Base-by-base conservation (phyloP, 2,329 filamentous ascomycete genomes). In the Orbilia ellipsospora region DNA sequence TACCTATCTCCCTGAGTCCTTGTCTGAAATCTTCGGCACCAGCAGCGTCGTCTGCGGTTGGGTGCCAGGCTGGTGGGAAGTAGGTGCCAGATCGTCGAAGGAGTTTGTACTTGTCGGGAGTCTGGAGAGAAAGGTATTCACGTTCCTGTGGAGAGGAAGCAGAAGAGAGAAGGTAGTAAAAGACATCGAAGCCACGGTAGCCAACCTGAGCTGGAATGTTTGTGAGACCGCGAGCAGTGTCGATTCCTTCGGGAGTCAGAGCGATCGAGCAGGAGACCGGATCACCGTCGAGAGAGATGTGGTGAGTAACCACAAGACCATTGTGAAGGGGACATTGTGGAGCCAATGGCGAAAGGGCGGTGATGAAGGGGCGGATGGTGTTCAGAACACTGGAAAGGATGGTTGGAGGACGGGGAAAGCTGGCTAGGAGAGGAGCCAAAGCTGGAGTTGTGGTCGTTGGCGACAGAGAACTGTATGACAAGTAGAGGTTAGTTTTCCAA, bases 151-250 rank as follows among this genome's bases (percentile, higher is more conserved):
- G 89, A 0, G 92, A 95, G 0, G 95, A 96, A 0, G 92, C 91
- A n/a, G 92, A 93, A 0, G 94, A 96, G 50, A 98, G 86, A 0
- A 99, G 88, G 80, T 97, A 98, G 84, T 99, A 98, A 81, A 99
- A 98, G 59, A 96, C 95, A 81, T 99, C 94, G 79, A 99, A 99
- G 2, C 94, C 95, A 77, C 95, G 90, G 82, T 93, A 93, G 12
- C 95, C 95, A 5, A 89, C 81, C 80, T 97, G 89, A 0, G 89
- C 83, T 0, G 95, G 92, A 15, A 99, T 88, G 68, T 91, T 89
- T 15, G 97, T 85, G 10, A 99, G 85, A 50, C 94, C 95, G 77
- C 89, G 89, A 18, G 86, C 84, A 0, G 93, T 95, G 81, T 99
- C 92, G 74, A 99, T 91, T 16, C 95, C 95, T 2, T 92, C 91